Evolutionary conservation across 352 stramenopile genomes (phyloP).

Genomic region (Blastocystis sp.): DNA sequence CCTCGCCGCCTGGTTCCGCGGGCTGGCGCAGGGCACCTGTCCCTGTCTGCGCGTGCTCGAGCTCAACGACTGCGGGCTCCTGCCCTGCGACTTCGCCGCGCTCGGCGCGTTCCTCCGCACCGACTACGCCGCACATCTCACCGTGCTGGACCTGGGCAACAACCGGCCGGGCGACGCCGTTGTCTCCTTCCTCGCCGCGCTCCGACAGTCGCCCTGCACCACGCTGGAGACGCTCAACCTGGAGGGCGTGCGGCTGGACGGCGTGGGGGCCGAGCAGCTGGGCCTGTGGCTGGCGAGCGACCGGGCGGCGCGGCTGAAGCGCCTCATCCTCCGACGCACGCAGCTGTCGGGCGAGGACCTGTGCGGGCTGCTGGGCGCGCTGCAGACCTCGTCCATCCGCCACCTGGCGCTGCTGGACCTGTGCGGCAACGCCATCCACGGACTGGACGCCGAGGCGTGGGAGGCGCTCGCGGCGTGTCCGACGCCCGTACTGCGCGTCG

Average conservation of each 20-base stretch:
- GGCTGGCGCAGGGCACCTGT: background rate
- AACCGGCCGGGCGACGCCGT: background rate
- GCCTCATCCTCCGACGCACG: constrained; percentile 15
- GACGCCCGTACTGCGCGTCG: background rate
- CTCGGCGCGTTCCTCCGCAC: background rate
- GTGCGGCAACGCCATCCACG: constrained; percentile 7
- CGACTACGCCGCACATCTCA: background rate
- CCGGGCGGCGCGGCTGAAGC: background rate
- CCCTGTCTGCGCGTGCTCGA: background rate
- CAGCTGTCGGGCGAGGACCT: background rate
- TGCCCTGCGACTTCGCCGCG: background rate
- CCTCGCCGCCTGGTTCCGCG: background rate
- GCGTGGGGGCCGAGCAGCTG: background rate
- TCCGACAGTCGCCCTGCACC: background rate
- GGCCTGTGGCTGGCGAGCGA: background rate
- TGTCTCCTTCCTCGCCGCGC: background rate
- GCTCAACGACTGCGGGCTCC: constrained; percentile 1
- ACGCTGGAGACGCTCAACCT: constrained; percentile 1
- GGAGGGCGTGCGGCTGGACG: background rate
- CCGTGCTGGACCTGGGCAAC: constrained; percentile 9
- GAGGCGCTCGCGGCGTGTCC: background rate
- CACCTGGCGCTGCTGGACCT: background rate
- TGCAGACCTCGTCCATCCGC: background rate
- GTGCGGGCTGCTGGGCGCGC: background rate
- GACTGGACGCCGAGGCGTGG: background rate